A percentile compares a stretch with the other conserved stretches of the same genome.
These are phyloP conservation scores for Trifolium pratense DNA, from an alignment of 306 rosid genomes.

Conservation along the genomic window DNA sequence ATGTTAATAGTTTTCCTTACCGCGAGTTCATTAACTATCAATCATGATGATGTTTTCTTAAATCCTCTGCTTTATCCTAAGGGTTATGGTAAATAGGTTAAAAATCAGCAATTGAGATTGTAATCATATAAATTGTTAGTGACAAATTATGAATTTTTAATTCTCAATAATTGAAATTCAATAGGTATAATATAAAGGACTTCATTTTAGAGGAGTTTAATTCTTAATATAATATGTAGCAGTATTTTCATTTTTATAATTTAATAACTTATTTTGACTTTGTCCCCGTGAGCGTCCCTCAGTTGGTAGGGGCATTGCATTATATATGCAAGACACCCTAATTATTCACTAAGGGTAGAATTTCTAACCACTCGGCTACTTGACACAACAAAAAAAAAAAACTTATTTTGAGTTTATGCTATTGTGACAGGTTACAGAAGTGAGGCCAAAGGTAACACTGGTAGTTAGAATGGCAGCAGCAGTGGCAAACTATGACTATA, in stretches of 20 bases:
- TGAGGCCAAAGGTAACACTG: constrained; percentile 87
- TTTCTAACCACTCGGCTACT: no score
- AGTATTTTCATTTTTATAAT: neutral
- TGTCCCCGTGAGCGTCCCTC: no score
- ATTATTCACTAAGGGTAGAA: no score
- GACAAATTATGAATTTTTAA: no score
- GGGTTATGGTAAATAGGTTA: neutral
- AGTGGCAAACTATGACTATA: constrained; percentile 91
- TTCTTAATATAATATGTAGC: neutral
- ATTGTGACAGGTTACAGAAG: constrained; percentile 70
- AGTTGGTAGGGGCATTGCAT: no score
- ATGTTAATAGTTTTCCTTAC: neutral
- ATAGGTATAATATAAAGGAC: no score
- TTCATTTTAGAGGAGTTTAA: no score
- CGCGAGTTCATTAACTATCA: no score
- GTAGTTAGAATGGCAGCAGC: constrained; percentile 91
- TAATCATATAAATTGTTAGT: neutral
- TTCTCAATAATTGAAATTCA: no score
- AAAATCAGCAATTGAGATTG: neutral
- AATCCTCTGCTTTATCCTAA: neutral
- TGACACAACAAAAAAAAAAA: no score
- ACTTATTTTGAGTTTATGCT: neutral
- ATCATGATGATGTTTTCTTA: no score
- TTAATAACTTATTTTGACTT: neutral
- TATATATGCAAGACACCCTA: no score